Percentiles rank a stretch among this genome's conserved stretches.
Conservation (phyloP, 2,329 filamentous ascomycete species). For the Stenocarpella maydis region DNA sequence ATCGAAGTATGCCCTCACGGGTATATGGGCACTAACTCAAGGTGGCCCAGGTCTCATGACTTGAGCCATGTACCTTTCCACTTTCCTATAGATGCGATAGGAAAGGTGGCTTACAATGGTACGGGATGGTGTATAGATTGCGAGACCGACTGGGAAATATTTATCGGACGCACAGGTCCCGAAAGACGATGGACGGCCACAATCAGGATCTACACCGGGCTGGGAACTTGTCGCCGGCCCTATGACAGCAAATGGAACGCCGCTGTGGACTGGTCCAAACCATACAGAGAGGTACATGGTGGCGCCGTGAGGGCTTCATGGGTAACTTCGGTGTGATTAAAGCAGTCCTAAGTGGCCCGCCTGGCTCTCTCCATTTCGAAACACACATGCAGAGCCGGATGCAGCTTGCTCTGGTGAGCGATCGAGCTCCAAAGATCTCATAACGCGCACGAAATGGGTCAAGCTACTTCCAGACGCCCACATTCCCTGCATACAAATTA, state of each 20-base stretch:
- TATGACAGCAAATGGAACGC: slow-evolving; percentile 32
- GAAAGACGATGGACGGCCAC: slow-evolving; percentile 31
- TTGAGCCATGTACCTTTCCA: too few species aligned
- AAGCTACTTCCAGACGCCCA: not conserved
- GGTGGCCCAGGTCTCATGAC: too few species aligned
- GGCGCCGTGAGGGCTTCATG: slow-evolving; percentile 32
- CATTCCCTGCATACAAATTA: not conserved
- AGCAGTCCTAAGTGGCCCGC: not conserved
- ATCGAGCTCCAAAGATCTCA: not conserved
- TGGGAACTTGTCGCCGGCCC: slow-evolving; percentile 31
- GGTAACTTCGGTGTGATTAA: not conserved
- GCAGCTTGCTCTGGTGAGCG: not conserved
- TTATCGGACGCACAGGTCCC: slow-evolving; percentile 18
- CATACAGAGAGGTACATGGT: slow-evolving; percentile 25
- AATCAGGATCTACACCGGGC: slow-evolving; percentile 28
- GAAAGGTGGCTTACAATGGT: slow-evolving; percentile 10
- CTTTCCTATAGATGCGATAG: too few species aligned
- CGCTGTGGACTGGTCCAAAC: not conserved
- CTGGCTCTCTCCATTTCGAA: not conserved
- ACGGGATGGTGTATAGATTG: slow-evolving; percentile 27
- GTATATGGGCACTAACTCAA: not conserved
- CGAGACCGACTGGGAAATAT: slow-evolving; percentile 34
- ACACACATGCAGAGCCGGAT: not conserved
- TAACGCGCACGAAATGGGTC: not conserved
- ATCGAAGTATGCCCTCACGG: slow-evolving; percentile 14